Evolutionary conservation across 225 moss, liverwort and hornwort genomes (phyloP), one percentile per base, ranked within the genome.

Genomic region (Sphagnum tenellum): DNA sequence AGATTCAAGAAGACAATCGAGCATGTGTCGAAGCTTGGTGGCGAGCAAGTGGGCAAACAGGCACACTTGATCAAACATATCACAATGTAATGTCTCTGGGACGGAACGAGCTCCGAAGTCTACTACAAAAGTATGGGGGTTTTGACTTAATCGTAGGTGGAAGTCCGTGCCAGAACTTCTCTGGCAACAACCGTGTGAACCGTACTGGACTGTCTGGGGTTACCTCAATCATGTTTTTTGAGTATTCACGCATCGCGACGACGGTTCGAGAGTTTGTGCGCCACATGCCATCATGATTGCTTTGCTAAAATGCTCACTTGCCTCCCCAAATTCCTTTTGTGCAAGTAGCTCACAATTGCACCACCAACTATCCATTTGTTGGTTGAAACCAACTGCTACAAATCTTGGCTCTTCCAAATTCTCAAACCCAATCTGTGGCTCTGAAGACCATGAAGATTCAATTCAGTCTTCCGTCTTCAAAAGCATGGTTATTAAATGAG

Each of bases 91-190:
- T 69, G 50, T 66, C 82, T 4, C 61, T 95, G 4, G 78, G 79
- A 56, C 58, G 73, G 9, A 67, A 58, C 29, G 69, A 70, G 4
- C 64, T 89, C 56, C 67, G 73, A 48, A 61, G 67, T 0, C 67
- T 91, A 47, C 70, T 88, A 44, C 62, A 71, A 0, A 71, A 71
- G 47, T 84, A 79, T 6, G 76, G 82, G 0, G 91, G 91, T 2
- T 91, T 95, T 65, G 94, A 95, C 63, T 74, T 95, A 3, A 73
- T 95, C 9, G 88, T 95, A 60, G 91, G 94, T 44, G 91, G 91
- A 2, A 95, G 86, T 46, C 94, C 94, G 3, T 95, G 86, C 67
- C 91, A 89, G 49, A 89, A 89, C 4, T 70, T 95, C 0, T 84
- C 89, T 2, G 88, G 89, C 2, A 95, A 85, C 69, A 91, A 88